Evolutionary conservation across 2,329 filamentous ascomycete genomes (phyloP).

Genomic region (Fusarium veterinarium): DNA sequence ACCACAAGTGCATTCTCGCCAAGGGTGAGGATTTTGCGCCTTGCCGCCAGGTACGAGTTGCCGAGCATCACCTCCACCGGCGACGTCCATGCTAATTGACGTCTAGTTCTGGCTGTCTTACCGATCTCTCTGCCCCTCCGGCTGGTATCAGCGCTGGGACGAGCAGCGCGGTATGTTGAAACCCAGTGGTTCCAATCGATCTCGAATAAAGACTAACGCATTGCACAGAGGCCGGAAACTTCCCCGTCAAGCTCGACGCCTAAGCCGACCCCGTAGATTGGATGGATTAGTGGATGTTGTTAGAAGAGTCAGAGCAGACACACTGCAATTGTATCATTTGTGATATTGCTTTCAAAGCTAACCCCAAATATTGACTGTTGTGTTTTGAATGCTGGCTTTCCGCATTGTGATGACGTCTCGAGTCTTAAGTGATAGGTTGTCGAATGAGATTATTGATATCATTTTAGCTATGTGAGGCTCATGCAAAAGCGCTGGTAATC

Average conservation of each 20-base stretch:
- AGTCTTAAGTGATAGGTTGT: slow-evolving; percentile 18
- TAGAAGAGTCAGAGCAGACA: slow-evolving; percentile 48
- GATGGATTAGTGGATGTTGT: slow-evolving; percentile 42
- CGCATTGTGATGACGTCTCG: slow-evolving; percentile 24
- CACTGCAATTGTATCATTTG: slow-evolving; percentile 54
- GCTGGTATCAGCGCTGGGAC: slow-evolving; percentile 95
- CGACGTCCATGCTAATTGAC: slow-evolving; percentile 32
- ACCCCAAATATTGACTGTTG: slow-evolving; percentile 39
- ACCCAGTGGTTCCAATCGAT: background rate
- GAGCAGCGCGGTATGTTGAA: slow-evolving; percentile 86
- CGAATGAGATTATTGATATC: slow-evolving; percentile 30
- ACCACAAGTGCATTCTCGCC: slow-evolving; percentile 99
- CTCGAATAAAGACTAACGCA: slow-evolving; percentile 44
- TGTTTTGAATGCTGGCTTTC: slow-evolving; percentile 25
- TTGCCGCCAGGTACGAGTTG: slow-evolving; percentile 83
- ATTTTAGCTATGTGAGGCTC: slow-evolving; percentile 30
- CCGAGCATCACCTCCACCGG: background rate
- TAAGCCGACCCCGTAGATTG: slow-evolving; percentile 51
- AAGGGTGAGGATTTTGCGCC: slow-evolving; percentile 99
- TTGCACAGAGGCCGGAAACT: slow-evolving; percentile 72
- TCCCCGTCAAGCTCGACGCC: slow-evolving; percentile 73
- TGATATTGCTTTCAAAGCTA: slow-evolving; percentile 46
- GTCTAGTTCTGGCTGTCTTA: slow-evolving; percentile 93
- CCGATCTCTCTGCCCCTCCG: slow-evolving; percentile 95
- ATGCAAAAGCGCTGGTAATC: slow-evolving; percentile 31